phyloP scores from a whole-genome alignment of 805 yeast species.

The Teunomyces aglyptinius region DNA sequence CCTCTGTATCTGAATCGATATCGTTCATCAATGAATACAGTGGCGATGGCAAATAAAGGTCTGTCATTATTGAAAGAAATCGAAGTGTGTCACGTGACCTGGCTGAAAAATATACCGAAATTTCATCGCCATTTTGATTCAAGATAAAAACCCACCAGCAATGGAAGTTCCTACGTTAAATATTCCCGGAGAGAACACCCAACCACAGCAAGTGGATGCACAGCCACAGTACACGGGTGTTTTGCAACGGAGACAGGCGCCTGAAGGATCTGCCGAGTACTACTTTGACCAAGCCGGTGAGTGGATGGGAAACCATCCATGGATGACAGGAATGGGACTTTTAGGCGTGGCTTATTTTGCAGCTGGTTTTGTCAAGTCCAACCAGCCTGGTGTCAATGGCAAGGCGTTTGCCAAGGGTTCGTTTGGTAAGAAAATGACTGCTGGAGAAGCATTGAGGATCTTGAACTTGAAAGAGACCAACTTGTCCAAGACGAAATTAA shows the following conservation, averaged over 20 bases:
- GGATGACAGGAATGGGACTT: slow-evolving; percentile 67
- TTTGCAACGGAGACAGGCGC: slow-evolving; percentile 38
- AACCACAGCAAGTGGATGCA: slow-evolving; percentile 18
- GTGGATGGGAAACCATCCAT: slow-evolving; percentile 74
- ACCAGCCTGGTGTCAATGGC: slow-evolving; percentile 65
- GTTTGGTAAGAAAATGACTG: slow-evolving; percentile 86
- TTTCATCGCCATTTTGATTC: background rate
- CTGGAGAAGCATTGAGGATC: slow-evolving; percentile 84
- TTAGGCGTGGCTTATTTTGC: slow-evolving; percentile 60
- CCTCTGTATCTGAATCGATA: no score
- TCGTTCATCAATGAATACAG: no score
- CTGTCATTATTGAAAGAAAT: no score
- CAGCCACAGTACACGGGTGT: slow-evolving; percentile 37
- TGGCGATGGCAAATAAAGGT: no score
- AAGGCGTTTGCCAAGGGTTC: slow-evolving; percentile 81
- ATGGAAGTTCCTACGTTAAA: slow-evolving; percentile 57
- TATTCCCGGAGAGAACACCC: slow-evolving; percentile 49
- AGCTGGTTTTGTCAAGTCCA: slow-evolving; percentile 65
- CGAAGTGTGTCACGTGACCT: background rate
- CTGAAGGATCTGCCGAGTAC: slow-evolving; percentile 52
- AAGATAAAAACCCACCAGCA: slow-evolving; percentile 21
- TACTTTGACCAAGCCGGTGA: slow-evolving; percentile 61
- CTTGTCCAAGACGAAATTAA: slow-evolving; percentile 60
- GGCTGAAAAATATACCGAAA: background rate
- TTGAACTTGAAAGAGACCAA: slow-evolving; percentile 70